Evolutionary conservation across 768 basidiomycete genomes (phyloP), one percentile per base, ranked within the genome.

Genomic region (Galerina marginata): DNA sequence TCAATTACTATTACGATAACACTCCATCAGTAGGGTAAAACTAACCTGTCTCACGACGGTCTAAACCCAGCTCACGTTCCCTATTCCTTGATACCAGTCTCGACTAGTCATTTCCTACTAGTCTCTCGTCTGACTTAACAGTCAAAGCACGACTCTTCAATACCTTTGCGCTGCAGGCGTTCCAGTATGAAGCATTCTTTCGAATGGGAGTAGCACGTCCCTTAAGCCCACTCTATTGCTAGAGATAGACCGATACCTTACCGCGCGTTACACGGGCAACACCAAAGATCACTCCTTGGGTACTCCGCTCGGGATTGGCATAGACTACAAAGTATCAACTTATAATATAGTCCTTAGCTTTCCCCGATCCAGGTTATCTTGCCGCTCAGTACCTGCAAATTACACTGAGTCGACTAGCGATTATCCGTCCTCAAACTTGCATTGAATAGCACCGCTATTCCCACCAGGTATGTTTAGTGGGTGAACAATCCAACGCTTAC

Each of bases 1-100:
- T 85, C 83, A 85, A 88, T 87, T 88, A 86, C 86, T 84, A 81
- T 88, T 83, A 81, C 81, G 82, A 86, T 77, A 79, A 87, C 85
- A 73, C 84, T 83, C 82, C 86, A 88, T 87, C 85, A 88, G 85
- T 86, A 89, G 86, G 85, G 86, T 88, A 89, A 88, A 88, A 89
- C 86, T 88, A 89, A 88, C 86, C 87, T 88, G 86, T 89, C 87
- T 87, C 86, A 88, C 84, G 83, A 88, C 82, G 84, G 86, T 87
- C 86, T 87, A 88, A 88, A 87, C 86, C 86, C 86, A 87, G 86
- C 86, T 86, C 86, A 86, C 82, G 81, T 86, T 88, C 85, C 87
- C 86, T 87, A 87, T 67, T 60, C 47, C 47, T 49, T 49, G 47
- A 56, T 56, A 56, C 55, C 55, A 11, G 55, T 47, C 55, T 56